Evolutionary conservation across 768 basidiomycete species (phyloP), one percentile per base, ranked within the genome.

Genomic region (Leucosporidium yakuticum): DNA sequence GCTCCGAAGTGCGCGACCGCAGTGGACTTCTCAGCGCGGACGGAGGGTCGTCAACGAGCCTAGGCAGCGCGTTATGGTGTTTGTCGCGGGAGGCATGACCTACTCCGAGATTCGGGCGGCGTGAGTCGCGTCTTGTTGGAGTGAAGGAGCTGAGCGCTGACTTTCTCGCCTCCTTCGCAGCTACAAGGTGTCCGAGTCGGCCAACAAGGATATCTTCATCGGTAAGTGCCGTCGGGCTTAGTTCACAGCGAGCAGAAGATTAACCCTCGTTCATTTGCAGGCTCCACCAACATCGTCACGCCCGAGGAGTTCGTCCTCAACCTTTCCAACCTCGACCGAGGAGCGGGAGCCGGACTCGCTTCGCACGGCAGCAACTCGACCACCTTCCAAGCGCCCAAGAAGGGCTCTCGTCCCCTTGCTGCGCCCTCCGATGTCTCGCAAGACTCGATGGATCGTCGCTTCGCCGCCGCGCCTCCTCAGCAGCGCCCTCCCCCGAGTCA

Each of bases 21-120:
- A 39, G 44, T 76, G 76, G 76, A 70, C 74, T 25, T 64, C 64
- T 1, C 48, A 67, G 17, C 65, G 64, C 0, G 67, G 64, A 23
- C 65, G 65, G 53, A 75, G 75, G 34, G 84, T 78, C 80, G 81
- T 87, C 47, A 82, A 84, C 34, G 80, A 81, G 60, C 77, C 78
- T 4, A 78, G 74, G 67, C 88, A 91, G 78, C 84, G 95, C 34
- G 75, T 96, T 20, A 82, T 99, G 47, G 84, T 97, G 23, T 98
- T 98, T 78, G 82, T 97, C 29, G 89, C 90, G 20, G 96, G 96
- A 47, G 96, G 96, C 3, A 87, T 94, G 84, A 94, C 96, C 2
- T 93, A 92, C 77, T 95, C 93, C 0, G 96, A 99, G 79, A 88
- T 94, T 79, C 83, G 95, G 68, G 86, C 92, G 75, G 87, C 85